phyloP scores from a whole-genome alignment of 2,329 filamentous ascomycete species.

The Sphaerostilbella broomeana region DNA sequence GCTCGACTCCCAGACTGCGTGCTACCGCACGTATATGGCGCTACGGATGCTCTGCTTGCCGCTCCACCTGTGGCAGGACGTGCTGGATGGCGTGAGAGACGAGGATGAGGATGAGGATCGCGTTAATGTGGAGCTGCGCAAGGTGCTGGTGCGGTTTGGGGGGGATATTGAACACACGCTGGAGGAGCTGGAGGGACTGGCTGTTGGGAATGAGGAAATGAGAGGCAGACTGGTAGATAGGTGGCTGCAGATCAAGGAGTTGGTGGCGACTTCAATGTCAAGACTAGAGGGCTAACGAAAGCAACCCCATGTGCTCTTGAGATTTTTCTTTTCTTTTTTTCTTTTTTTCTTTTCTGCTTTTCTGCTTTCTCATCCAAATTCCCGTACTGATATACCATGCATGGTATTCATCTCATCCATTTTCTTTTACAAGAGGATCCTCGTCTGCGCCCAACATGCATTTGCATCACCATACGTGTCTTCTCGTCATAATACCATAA shows the following conservation, averaged over 20 bases:
- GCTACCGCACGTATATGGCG: constrained; percentile 51
- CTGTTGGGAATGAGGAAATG: constrained; percentile 23
- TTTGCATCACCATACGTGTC: no score
- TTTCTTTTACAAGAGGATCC: no score
- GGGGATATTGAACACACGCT: constrained; percentile 26
- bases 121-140: constrained; percentile 31
- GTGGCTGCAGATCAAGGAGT: constrained; percentile 22
- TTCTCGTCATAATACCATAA: no score
- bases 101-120: constrained; percentile 38
- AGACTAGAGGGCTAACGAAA: constrained; percentile 11
- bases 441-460: no score
- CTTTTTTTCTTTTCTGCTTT: no score
- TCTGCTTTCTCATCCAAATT: no score
- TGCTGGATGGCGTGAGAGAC: constrained; percentile 40
- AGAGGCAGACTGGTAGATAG: constrained; percentile 16
- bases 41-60: constrained; percentile 34
- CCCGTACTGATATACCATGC: no score
- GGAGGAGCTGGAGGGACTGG: constrained; percentile 25
- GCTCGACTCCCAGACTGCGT: constrained; percentile 43
- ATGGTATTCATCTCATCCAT: no score
- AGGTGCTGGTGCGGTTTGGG: constrained; percentile 29
- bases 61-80: constrained; percentile 34
- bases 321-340: background rate
- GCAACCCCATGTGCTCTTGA: background rate
- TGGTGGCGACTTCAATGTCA: constrained; percentile 17